phyloP scores from a whole-genome alignment of 148 eudicot species.

The Hydrangea macrophylla region DNA sequence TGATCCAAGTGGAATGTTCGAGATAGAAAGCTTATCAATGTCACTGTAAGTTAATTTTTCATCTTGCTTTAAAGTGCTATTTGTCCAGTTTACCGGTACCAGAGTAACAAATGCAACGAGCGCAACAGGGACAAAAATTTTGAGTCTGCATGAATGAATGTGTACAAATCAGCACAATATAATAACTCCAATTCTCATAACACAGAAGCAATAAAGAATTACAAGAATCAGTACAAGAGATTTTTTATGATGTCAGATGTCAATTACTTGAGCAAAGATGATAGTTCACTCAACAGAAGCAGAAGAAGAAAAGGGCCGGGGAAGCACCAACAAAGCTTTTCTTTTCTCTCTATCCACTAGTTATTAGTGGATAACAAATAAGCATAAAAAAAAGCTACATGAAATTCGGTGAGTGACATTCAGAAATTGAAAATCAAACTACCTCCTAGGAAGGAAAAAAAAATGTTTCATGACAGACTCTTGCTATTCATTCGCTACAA shows the following conservation, averaged over 20 bases:
- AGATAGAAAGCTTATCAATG: slow-evolving; percentile 86
- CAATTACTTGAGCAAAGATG: not conserved
- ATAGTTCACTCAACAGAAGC: not conserved
- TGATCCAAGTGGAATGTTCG: slow-evolving; percentile 67
- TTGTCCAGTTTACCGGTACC: slow-evolving; percentile 84
- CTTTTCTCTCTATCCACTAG: too few relatives aligned
- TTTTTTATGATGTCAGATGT: not conserved
- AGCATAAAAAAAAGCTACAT: too few relatives aligned
- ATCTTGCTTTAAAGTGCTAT: slow-evolving; percentile 38
- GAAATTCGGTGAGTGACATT: not conserved
- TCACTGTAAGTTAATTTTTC: slow-evolving; percentile 45
- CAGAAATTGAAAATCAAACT: not conserved
- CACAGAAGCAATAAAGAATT: not conserved
- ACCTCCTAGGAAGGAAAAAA: not conserved
- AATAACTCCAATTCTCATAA: not conserved
- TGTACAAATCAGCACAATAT: slow-evolving; percentile 13
- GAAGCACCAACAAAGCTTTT: not conserved
- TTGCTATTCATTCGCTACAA: not conserved
- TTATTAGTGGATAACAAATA: too few relatives aligned
- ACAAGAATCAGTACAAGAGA: not conserved
- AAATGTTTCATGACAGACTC: not conserved
- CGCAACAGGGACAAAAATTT: slow-evolving; percentile 83
- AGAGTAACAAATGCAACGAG: slow-evolving; percentile 52
- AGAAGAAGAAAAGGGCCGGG: too few relatives aligned
- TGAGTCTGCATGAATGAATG: slow-evolving; percentile 57